Conservation (phyloP, 306 rosid genomes). For the Alnus rubra region DNA sequence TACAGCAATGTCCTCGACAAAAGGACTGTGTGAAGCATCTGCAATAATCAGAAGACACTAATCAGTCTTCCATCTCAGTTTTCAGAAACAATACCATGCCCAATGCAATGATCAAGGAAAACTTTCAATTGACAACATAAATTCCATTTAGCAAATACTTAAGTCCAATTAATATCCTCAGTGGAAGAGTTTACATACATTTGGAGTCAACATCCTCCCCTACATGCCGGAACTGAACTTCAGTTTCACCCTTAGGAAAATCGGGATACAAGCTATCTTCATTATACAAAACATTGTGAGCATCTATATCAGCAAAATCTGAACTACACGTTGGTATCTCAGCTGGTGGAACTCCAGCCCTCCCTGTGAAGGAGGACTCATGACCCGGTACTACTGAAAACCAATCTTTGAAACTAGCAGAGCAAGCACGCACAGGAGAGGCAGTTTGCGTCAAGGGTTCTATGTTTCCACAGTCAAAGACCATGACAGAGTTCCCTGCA, state of each 20-base stretch:
- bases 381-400: constrained; percentile 37
- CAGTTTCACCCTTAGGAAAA: constrained; percentile 36
- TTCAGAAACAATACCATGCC: constrained; percentile 18
- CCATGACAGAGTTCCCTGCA: constrained; percentile 40
- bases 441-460: constrained; percentile 38
- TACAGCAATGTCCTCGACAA: constrained; percentile 37
- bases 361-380: constrained; percentile 40
- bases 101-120: constrained; percentile 18
- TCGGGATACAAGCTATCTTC: constrained; percentile 37
- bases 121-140: background rate
- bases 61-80: constrained; percentile 27
- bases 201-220: constrained; percentile 49
- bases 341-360: constrained; percentile 34
- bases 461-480: constrained; percentile 37
- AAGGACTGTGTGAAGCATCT: constrained; percentile 58
- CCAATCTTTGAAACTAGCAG: constrained; percentile 42
- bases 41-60: constrained; percentile 41
- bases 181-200: constrained; percentile 36
- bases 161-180: constrained; percentile 13
- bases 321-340: constrained; percentile 41
- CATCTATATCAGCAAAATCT: constrained; percentile 40
- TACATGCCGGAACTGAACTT: constrained; percentile 35
- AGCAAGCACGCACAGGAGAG: constrained; percentile 44
- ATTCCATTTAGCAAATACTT: constrained; percentile 9
- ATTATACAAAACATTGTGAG: constrained; percentile 26